Evolutionary conservation across 2,329 filamentous ascomycete genomes (phyloP), one percentile per base, ranked within the genome.

Genomic region (Seiridium unicorne): DNA sequence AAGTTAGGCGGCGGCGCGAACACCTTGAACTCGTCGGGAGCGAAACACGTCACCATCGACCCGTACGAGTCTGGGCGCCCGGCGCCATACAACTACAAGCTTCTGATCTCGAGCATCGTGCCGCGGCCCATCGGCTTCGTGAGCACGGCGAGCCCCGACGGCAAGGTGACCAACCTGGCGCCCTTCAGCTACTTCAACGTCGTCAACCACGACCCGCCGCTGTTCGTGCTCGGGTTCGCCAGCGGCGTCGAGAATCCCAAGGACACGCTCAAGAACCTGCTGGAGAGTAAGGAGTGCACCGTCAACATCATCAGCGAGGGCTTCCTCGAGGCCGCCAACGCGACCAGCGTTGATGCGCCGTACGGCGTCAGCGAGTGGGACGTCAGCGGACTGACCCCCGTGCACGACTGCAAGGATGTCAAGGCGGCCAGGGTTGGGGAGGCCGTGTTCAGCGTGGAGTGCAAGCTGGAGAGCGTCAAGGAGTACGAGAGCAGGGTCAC

Each of bases 111-210:
- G 18, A 87, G 86, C 64, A 86, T 97, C 65, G 84, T 93, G 13
- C 94, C 94, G 1, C 86, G 94, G 10, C 94, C 94, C 10, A 89
- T 97, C 70, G 86, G 84, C 57, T 84, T 89, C 72, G 70, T 88
- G 38, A 85, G 81, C 61, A 85, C 86, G 8, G 72, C 75, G 57
- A 79, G 79, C 31, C 67, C 74, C 3, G 89, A 93, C 68, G 91
- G 90, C 31, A 74, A 69, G 40, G 80, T 64, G 64, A 80, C 72
- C 13, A 98, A 97, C 76, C 82, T 97, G 2, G 92, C 93, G 0
- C 93, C 93, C 0, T 97, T 95, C 74, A 90, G 86, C 70, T 97
- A 95, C 79, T 92, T 93, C 73, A 89, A 92, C 72, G 76, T 97
- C 63, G 82, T 97, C 65, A 87, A 87, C 73, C 90, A 95, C 72